Base-by-base conservation (phyloP, 208 protist species). In the Polymyxa betae region DNA sequence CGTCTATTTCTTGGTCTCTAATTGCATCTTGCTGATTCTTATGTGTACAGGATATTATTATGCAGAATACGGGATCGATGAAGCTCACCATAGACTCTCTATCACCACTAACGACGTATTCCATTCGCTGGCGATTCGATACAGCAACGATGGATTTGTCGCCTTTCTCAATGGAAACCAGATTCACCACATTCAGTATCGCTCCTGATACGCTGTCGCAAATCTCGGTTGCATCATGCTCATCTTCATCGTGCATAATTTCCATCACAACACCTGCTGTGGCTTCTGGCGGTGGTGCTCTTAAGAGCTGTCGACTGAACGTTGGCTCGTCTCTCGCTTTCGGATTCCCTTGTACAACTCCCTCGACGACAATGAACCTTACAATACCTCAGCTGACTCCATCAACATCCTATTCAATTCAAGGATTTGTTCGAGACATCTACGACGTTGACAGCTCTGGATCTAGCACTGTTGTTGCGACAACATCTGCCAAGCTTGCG, bases 121-220 rank as follows among this genome's bases (percentile, higher is more conserved):
- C 72, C 16, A 45, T 35, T n/a, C 5, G 5, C 16, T 82, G 35
- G 72, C n/a, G 35, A 5, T 82, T 20, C 35, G n/a, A 43, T n/a
- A 45, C 72, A 5, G 10, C 40, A 35, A 82, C 72, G n/a, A 82
- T 82, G 35, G 72, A 43, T n/a, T 20, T 82, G 72, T 43, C 72
- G 72, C 35, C 72, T 5, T 35, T 82, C 35, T 82, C 72, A 5
- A 82, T 43, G 16, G 49, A 5, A 24, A 24, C 24, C 49, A 24
- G 24, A 5, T 5, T 60, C 49, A 5, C 12, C 12, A 60, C 49
- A 5, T 60, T 60, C 12, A 60, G 49, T 24, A 60, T 29, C 49
- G 49, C 49, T 24, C 49, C 49, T 24, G 49, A 60, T 60, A 5
- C 12, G 24, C 49, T 24, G 12, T 5, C 72, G 72, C 35, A 5